Evolutionary conservation across 805 yeast genomes (phyloP), one percentile per base, ranked within the genome.

Genomic region (Saturnispora silvae): DNA sequence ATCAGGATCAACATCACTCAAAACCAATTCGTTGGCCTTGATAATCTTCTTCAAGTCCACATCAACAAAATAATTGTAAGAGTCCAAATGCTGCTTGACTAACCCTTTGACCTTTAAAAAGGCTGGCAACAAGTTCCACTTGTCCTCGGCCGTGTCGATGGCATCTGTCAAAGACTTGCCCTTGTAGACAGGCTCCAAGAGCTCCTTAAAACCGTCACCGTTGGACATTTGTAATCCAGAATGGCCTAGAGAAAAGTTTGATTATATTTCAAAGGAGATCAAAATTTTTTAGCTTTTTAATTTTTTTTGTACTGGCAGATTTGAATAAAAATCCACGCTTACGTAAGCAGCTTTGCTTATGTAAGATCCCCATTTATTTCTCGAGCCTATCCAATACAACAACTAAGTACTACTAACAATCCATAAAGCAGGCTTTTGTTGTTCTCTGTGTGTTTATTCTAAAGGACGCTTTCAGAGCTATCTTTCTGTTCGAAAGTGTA

Each of bases 21-120:
- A 64, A 28, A 92, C 86, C 37, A 73, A 62, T 60, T 87, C 87
- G 57, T 92, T 92, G 13, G 99, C 98, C 48, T 73, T 66, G 42
- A 92, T 81, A 57, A 92, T 92, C 55, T 92, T 89, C 61, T 83
- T 85, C 57, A 92, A 68, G 56, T 92, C 99, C 5, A 75, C 77
- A 51, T 92, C 96, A 15, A 92, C 94, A 57, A 92, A 92, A 61
- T 84, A 92, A 55, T 92, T 89, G 68, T 85, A 92, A n/a, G 98
- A 92, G 55, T 92, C 98, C 53, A 92, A 67, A 65, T 92, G 98
- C 64, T 92, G 98, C 53, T 92, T 92, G 32, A 92, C 97, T 35
- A 92, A 64, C 38, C 98, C 98, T 57, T 92, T 92, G 31, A 92
- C 95, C 53, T 86, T 85, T 45, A 92, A 64, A 54, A 92, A 92